Conservation (phyloP, 495 filamentous ascomycete species). For the Penicillium dipodomyicola region DNA sequence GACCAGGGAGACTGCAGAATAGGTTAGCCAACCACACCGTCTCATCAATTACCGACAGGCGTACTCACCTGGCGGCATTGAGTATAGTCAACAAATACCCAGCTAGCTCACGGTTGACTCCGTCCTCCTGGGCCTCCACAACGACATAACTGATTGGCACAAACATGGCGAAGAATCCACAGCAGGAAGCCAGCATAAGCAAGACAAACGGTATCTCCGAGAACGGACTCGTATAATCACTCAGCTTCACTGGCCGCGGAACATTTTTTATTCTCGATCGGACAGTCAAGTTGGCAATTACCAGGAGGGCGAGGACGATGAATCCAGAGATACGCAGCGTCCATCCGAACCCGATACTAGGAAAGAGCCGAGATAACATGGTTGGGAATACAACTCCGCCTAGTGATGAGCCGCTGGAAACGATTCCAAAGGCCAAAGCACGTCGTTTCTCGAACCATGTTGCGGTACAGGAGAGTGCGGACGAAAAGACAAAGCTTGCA, state of each 20-base stretch:
- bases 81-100: conserved; percentile 16
- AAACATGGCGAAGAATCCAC: conserved; percentile 21
- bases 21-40: neutral
- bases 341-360: conserved; percentile 41
- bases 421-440: conserved; percentile 51
- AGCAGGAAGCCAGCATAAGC: conserved; percentile 15
- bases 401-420: conserved; percentile 50
- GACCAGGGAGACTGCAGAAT: conserved; percentile 40
- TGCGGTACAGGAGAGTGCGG: conserved; percentile 34
- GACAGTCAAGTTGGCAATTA: conserved; percentile 36
- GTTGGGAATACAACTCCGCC: conserved; percentile 53
- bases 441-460: conserved; percentile 56
- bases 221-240: conserved; percentile 12
- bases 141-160: conserved; percentile 20
- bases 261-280: conserved; percentile 27
- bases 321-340: conserved; percentile 42
- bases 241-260: conserved; percentile 1
- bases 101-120: conserved; percentile 12
- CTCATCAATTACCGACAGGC: too few species aligned
- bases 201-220: conserved; percentile 13
- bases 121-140: conserved; percentile 15
- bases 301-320: conserved; percentile 31
- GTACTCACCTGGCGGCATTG: conserved; percentile 18
- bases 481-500: conserved; percentile 24
- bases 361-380: conserved; percentile 37